These are phyloP conservation scores for Tolypocladium tropicale DNA, from an alignment of 2,329 filamentous ascomycete species.

Conservation along the genomic window DNA sequence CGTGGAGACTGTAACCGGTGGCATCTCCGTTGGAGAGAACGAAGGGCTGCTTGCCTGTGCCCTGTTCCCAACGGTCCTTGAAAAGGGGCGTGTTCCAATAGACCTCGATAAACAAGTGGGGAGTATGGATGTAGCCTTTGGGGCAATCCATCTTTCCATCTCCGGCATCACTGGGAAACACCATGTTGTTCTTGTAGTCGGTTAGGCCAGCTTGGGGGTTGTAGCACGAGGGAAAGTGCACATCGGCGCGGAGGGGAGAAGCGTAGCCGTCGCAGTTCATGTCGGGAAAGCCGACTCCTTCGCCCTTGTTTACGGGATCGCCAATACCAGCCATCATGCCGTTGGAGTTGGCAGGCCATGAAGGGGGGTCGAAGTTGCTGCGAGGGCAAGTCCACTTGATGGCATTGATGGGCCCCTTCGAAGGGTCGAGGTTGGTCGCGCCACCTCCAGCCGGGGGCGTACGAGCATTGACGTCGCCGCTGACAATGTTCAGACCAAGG, in stretches of 20 bases:
- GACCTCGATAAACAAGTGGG: slow-evolving; percentile 48
- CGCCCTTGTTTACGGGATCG: slow-evolving; percentile 41
- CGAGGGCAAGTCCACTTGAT: slow-evolving; percentile 54
- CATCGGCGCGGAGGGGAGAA: slow-evolving; percentile 53
- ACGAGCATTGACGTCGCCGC: slow-evolving; percentile 50
- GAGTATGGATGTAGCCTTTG: slow-evolving; percentile 41
- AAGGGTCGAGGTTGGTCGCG: slow-evolving; percentile 38
- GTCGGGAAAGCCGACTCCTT: slow-evolving; percentile 58
- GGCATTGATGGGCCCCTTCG: slow-evolving; percentile 39
- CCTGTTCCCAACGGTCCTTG: slow-evolving; percentile 39
- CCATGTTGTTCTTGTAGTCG: slow-evolving; percentile 56
- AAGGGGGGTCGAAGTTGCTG: slow-evolving; percentile 34
- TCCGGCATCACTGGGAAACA: slow-evolving; percentile 40
- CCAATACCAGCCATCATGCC: slow-evolving; percentile 44
- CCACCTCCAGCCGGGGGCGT: slow-evolving; percentile 44
- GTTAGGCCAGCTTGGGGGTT: slow-evolving; percentile 50
- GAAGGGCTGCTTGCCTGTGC: slow-evolving; percentile 50
- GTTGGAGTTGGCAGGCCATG: slow-evolving; percentile 44
- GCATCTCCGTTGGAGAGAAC: slow-evolving; percentile 59
- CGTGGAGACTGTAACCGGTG: slow-evolving; percentile 61
- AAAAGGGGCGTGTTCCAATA: slow-evolving; percentile 51
- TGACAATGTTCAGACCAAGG: slow-evolving; percentile 59
- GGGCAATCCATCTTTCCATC: slow-evolving; percentile 45
- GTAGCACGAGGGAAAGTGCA: slow-evolving; percentile 69
- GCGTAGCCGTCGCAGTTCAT: slow-evolving; percentile 54